Percentiles rank a stretch among this genome's conserved stretches.
phyloP scores from a whole-genome alignment of 768 basidiomycete genomes.

The Albatrellus ellisii region DNA sequence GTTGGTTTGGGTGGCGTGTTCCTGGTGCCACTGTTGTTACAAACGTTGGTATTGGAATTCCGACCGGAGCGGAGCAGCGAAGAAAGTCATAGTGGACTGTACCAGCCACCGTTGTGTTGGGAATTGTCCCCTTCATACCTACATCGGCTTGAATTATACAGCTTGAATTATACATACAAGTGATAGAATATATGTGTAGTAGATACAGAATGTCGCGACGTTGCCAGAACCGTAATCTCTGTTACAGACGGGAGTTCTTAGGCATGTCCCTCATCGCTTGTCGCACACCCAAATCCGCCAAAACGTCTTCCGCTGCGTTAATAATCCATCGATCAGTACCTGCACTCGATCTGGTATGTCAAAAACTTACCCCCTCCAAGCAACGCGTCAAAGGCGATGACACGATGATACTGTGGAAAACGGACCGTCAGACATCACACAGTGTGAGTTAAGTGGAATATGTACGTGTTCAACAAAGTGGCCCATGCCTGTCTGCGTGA shows the following conservation, averaged over 20 bases:
- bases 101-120: no score
- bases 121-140: no score
- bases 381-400: constrained; percentile 53
- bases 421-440: not conserved
- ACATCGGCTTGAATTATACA: no score
- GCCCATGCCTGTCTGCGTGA: constrained; percentile 77
- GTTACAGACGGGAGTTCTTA: constrained; percentile 43
- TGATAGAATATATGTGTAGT: no score
- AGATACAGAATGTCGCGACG: no score
- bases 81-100: no score
- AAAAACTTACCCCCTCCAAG: constrained; percentile 44
- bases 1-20: constrained; percentile 33
- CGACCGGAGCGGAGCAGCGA: no score
- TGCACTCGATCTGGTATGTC: no score
- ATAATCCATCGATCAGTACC: not conserved
- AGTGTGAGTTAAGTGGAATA: constrained; percentile 6
- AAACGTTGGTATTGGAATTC: constrained; percentile 9
- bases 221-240: no score
- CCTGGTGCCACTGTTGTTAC: constrained; percentile 6
- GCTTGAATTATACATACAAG: no score
- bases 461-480: constrained; percentile 57
- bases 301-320: constrained; percentile 51
- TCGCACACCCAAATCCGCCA: constrained; percentile 69
- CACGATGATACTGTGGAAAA: constrained; percentile 41
- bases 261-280: constrained; percentile 73